A percentile compares a stretch with the other conserved stretches of the same genome.
Conservation (phyloP, 2,329 filamentous ascomycete genomes). For the Calonectria hawksworthii region DNA sequence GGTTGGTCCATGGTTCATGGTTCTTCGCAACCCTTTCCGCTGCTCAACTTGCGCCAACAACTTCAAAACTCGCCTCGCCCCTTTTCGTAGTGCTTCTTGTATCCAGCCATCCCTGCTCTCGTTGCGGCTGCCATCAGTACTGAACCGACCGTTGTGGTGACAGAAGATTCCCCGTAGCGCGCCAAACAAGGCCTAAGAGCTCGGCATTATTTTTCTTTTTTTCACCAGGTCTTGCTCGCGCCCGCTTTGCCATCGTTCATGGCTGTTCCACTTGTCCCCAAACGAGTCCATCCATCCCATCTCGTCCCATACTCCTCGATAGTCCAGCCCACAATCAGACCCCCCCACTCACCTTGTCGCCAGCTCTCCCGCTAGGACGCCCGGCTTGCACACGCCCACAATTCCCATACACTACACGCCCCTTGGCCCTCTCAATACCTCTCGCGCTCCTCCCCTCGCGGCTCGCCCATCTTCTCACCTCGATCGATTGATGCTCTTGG, state of each 20-base stretch:
- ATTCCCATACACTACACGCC: conserved; percentile 24
- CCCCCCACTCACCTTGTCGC: conserved; percentile 14
- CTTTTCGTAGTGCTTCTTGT: conserved; percentile 5
- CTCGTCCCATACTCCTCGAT: conserved; percentile 16
- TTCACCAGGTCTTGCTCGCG: conserved; percentile 7
- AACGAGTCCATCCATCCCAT: neutral
- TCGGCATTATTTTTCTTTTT: conserved; percentile 6
- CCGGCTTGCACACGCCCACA: conserved; percentile 21
- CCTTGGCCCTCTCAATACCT: conserved; percentile 18
- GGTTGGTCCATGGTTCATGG: conserved; percentile 25
- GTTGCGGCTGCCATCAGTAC: conserved; percentile 10
- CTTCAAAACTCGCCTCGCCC: conserved; percentile 18
- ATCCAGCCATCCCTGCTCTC: conserved; percentile 9
- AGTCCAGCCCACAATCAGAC: conserved; percentile 20
- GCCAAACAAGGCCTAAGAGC: conserved; percentile 3
- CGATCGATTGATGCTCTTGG: conserved; percentile 25
- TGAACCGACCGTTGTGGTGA: conserved; percentile 8
- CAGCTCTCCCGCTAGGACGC: conserved; percentile 26
- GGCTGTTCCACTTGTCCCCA: conserved; percentile 10
- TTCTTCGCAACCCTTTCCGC: conserved; percentile 8
- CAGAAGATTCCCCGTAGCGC: neutral
- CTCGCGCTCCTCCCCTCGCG: conserved; percentile 22
- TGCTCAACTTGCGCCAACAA: conserved; percentile 6
- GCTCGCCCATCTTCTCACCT: conserved; percentile 18
- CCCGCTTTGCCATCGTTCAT: conserved; percentile 9